Evolutionary conservation across 2,329 filamentous ascomycete genomes (phyloP), one percentile per base, ranked within the genome.

Genomic region (Thielaviopsis populi): DNA sequence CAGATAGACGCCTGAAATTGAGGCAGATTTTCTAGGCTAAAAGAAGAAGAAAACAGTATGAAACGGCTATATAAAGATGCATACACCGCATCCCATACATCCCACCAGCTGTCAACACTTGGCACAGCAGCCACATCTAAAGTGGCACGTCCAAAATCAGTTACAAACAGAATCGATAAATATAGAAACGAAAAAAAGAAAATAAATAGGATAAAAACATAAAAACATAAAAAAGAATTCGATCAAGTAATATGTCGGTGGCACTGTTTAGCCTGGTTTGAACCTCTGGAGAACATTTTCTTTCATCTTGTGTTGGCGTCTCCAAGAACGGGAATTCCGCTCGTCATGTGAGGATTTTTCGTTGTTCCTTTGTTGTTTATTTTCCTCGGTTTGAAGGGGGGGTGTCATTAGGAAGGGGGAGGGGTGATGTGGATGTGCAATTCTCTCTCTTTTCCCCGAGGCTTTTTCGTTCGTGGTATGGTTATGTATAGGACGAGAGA

Each of bases 181-280:
- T 3, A 10, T 46, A 40, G 17, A 37, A 50, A 62, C 13, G 15
- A 54, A 22, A 54, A 27, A 60, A 24, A 3, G n/a, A 19, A 22
- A 24, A 22, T 48, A 48, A 48, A 48, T 48, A 19, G 17, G 30
- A 33, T 22, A 15, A 61, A 61, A 24, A n/a, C 19, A 61, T n/a
- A 50, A 48, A 27, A 48, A n/a, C 10, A 43, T 30, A 30, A n/a
- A 11, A 46, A 48, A 30, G 48, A 54, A 41, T 27, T 60, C 50
- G 65, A 53, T 40, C 17, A 48, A 40, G 58, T 54, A 65, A 43
- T 63, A n/a, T n/a, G n/a, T n/a, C n/a, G 64, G 62, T 67, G 68
- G 58, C 61, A 58, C 61, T 63, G 61, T 63, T 63, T 63, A 63
- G 61, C 61, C 61, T 11, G 27, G 42, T 27, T 30, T 56, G 50